Evolutionary conservation across 345 rosid genomes (phyloP).

Genomic region (Fremontodendron californicum): DNA sequence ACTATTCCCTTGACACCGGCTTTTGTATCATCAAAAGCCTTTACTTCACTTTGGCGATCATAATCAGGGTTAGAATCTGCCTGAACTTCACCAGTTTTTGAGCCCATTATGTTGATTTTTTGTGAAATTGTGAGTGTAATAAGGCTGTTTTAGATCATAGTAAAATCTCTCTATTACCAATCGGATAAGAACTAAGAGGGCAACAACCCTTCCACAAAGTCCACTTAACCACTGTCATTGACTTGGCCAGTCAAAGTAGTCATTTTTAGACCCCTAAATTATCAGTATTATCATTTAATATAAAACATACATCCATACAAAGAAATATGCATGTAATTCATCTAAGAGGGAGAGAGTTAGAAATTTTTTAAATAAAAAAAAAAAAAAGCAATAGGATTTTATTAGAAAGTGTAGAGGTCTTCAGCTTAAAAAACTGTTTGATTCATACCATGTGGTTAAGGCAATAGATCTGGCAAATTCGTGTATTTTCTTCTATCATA

Average conservation of each 20-base stretch:
- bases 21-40: conserved; percentile 36
- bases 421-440: too few relatives aligned
- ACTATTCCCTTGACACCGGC: conserved; percentile 36
- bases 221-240: not conserved
- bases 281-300: too few relatives aligned
- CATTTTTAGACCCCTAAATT: not conserved
- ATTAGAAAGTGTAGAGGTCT: too few relatives aligned
- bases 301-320: not conserved
- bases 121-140: not conserved
- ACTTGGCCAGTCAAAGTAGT: not conserved
- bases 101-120: not conserved
- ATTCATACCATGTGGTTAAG: too few relatives aligned
- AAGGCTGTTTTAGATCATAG: not conserved
- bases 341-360: too few relatives aligned
- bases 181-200: not conserved
- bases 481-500: too few relatives aligned
- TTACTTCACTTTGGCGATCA: conserved; percentile 12
- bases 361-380: too few relatives aligned
- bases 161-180: not conserved
- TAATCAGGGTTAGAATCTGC: not conserved
- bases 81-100: conserved; percentile 3
- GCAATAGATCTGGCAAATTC: too few relatives aligned
- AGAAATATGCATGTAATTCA: too few relatives aligned
- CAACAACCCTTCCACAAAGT: not conserved
- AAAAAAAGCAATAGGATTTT: too few relatives aligned